Evolutionary conservation across 495 filamentous ascomycete species (phyloP), one percentile per base, ranked within the genome.

Genomic region (Hyaloscypha hepaticicola): DNA sequence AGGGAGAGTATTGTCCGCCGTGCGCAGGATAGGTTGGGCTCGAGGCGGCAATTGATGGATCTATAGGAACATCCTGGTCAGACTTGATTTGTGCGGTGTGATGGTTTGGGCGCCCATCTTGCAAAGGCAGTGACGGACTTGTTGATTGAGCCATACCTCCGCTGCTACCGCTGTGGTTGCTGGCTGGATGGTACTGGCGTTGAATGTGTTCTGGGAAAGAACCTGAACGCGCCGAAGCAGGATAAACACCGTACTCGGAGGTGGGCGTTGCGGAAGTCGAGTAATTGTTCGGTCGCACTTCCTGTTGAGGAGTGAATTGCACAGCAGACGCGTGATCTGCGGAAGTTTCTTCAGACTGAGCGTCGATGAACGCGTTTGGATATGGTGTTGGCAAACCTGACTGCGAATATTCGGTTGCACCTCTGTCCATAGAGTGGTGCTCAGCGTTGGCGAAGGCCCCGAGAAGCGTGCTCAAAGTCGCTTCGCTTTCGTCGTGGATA

Each of bases 11-110:
- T 69, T 86, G 84, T 33, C 73, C 76, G 63, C 68, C 66, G 57
- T 86, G 87, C 58, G 88, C 85, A 70, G 91, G 87, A 73, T 97
- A 97, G 67, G 91, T 90, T 58, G 94, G 92, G 81, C 92, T 97
- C 64, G 92, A 88, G 70, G 90, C 88, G 76, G 95, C 90, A 70
- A 97, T 95, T 70, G 92, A 93, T 68, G 94, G 92, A 96, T 99
- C 95, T 97, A 96, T 90, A 90, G 92, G 93, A 81, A 95, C 85
- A 85, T 92, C 88, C 86, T 84, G 83, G 92, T 96, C 89, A 96
- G 92, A 94, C 78, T 90, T 92, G 76, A 85, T 82, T 81, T 87
- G 87, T 74, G 86, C 80, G 72, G 83, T 80, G 72, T 82, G 82
- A 79, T 89, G 84, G 83, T 84, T 82, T 78, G 85, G 84, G 73